Conservation (phyloP, 2,329 filamentous ascomycete species). For the Calonectria pseudoturangicola region DNA sequence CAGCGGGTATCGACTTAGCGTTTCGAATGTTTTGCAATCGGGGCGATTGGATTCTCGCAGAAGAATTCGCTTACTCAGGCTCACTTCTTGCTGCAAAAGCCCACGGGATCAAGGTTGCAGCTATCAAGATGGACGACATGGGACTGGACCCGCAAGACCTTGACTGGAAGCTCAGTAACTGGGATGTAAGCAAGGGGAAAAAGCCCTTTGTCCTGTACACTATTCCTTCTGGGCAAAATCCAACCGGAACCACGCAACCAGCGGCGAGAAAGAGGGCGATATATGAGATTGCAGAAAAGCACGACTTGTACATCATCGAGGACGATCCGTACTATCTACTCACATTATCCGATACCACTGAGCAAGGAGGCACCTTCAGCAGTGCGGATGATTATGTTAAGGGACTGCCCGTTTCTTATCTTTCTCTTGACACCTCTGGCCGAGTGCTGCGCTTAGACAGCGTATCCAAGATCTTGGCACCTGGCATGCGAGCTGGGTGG, state of each 20-base stretch:
- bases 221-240: slow-evolving; percentile 12
- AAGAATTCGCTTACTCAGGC: slow-evolving; percentile 1
- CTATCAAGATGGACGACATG: slow-evolving; percentile 5
- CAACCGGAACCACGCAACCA: not conserved
- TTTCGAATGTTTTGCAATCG: slow-evolving; percentile 15
- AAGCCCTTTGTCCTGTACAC: slow-evolving; percentile 19
- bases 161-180: not conserved
- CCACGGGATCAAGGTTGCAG: not conserved
- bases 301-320: slow-evolving; percentile 17
- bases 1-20: not conserved
- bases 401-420: not conserved
- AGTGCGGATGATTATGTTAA: not conserved
- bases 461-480: slow-evolving; percentile 7
- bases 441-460: slow-evolving; percentile 11
- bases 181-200: not conserved
- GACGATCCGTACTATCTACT: slow-evolving; percentile 9
- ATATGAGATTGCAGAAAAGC: not conserved
- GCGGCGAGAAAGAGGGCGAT: not conserved
- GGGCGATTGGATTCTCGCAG: slow-evolving; percentile 1
- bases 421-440: not conserved
- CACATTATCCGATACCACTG: not conserved
- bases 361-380: not conserved
- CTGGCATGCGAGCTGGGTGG: slow-evolving; percentile 6
- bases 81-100: not conserved
- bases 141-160: slow-evolving; percentile 9